These are phyloP conservation scores for Teratosphaeriaceae sp. DNA, from an alignment of 2,329 filamentous ascomycete species.

Conservation along the genomic window DNA sequence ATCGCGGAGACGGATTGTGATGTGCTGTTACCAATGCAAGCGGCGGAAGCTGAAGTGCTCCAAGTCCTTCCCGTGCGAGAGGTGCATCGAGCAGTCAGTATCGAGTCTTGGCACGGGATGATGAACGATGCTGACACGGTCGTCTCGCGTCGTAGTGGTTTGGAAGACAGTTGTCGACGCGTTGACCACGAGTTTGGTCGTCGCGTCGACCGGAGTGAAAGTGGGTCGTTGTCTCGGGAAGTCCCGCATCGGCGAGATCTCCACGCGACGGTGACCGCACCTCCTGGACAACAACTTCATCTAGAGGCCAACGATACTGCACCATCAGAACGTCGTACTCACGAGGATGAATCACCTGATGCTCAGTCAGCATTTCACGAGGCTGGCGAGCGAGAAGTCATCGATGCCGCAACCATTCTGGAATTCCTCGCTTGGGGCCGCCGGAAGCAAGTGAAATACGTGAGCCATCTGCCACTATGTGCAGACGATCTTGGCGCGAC, in stretches of 20 bases:
- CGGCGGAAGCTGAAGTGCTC: slow-evolving; percentile 6
- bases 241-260: no score
- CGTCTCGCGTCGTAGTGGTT: background rate
- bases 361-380: no score
- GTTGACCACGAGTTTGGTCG: no score
- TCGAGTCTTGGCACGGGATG: background rate
- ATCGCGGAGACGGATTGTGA: slow-evolving; percentile 1
- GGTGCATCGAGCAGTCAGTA: slow-evolving; percentile 4
- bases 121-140: background rate
- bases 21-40: slow-evolving; percentile 7
- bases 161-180: background rate
- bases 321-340: no score
- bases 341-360: no score
- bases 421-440: slow-evolving; percentile 11
- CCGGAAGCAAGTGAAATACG: slow-evolving; percentile 8
- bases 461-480: slow-evolving; percentile 2
- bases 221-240: no score
- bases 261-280: no score
- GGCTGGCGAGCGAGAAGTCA: slow-evolving; percentile 3
- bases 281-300: no score
- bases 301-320: no score
- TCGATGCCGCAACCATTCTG: slow-evolving; percentile 9
- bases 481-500: background rate
- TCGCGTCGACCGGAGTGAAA: no score
- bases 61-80: slow-evolving; percentile 6